Base-by-base conservation (phyloP, 2,329 filamentous ascomycete genomes). In the Penicillium sp. region DNA sequence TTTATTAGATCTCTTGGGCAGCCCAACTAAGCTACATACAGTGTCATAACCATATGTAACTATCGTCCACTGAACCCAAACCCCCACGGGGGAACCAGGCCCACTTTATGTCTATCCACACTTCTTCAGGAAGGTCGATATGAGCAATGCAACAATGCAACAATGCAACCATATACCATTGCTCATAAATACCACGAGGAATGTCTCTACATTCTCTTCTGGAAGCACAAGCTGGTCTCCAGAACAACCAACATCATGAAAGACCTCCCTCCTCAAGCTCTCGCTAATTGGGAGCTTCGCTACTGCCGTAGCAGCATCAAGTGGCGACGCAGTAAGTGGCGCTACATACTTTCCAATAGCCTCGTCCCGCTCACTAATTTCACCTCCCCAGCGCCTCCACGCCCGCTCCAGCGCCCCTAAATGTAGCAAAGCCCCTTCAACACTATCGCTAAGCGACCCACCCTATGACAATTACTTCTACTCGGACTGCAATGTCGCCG, bases 401-500 rank as follows among this genome's bases (percentile, higher is more conserved):
- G 28, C 53, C 13, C 58, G 60, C 22, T 61, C 60, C 7, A 17
- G 17, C 53, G 60, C 56, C 9, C 63, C 65, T 17, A 26, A 15
- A 47, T 69, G 67, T 42, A n/a, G n/a, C 17, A 53, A 55, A 50
- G 12, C 60, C 45, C 35, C 65, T 10, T 63, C 63, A 3, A 66
- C 53, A 4, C 33, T 69, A n/a, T 65, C 67, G 5, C 58, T 69
- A 0, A 83, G 79, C 35, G 85, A 88, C 64, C 81, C 83, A 1
- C 87, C 87, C 0, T 88, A 89, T 62, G 80, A 86, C 42, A 89
- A 89, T 68, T 88, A 86, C 74, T 88, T 90, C 75, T 86, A 88
- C 66, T 88, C 86, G 0, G 87, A 89, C 69, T 89, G 86, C 72
- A 81, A 87, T 64, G 80, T 82, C 1, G 82, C 84, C 37, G 81